These are phyloP conservation scores for Rosa rugosa DNA, from an alignment of 306 rosid species.

Conservation along the genomic window DNA sequence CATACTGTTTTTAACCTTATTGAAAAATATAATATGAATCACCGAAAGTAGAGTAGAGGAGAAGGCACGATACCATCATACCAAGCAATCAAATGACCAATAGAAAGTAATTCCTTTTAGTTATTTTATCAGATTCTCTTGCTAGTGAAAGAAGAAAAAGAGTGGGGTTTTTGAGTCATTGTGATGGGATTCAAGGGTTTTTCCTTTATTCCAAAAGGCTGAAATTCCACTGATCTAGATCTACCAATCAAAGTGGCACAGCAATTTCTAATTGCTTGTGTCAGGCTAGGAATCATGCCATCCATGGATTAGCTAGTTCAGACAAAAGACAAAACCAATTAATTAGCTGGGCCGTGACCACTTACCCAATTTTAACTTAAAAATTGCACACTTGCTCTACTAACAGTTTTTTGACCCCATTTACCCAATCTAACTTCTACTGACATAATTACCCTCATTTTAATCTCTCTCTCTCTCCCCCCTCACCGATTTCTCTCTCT, in stretches of 20 bases:
- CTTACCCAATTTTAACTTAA: no score
- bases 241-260: conserved; percentile 43
- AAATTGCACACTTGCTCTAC: no score
- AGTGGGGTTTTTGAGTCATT: neutral
- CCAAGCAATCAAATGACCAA: neutral
- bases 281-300: conserved; percentile 28
- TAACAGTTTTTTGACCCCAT: no score
- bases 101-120: neutral
- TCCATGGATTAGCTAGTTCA: conserved; percentile 5
- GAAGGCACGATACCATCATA: conserved; percentile 17
- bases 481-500: no score
- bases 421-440: no score
- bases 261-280: conserved; percentile 9
- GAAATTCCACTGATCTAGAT: conserved; percentile 55
- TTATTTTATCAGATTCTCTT: conserved; percentile 1
- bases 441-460: no score
- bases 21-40: neutral
- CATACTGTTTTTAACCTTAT: neutral
- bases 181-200: conserved; percentile 6
- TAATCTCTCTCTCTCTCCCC: no score
- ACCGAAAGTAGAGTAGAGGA: conserved; percentile 19
- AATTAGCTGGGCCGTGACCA: no score
- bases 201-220: conserved; percentile 29
- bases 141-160: neutral
- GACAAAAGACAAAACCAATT: neutral